Evolutionary conservation across 148 eudicot species (phyloP), one percentile per base, ranked within the genome.

Genomic region (Chenopodium formosanum): DNA sequence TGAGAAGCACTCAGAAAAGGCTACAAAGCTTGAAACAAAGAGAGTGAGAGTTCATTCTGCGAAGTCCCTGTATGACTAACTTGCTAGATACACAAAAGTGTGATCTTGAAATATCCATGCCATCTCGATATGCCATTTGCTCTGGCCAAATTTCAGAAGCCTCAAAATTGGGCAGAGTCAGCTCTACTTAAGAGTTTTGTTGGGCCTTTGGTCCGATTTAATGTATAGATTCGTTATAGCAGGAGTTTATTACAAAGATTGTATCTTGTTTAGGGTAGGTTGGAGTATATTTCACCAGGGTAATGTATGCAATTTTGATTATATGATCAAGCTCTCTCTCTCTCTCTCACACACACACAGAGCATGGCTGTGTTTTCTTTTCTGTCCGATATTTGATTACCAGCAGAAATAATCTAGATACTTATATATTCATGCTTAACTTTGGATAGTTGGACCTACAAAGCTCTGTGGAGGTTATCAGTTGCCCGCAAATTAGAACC

Each of bases 41-140:
- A 86, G 82, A 71, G 67, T 74, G 69, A 90, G 94, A 88, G 89
- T 87, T 74, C 83, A 91, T 77, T 88, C 85, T 47, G 97, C 99
- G 6, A 93, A 95, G 84, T 85, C 90, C 34, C 85, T 95, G 1
- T 95, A 93, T 73, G 97, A 95, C 20, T 94, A 92, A 90, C 37
- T 69, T 29, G 52, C 34, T 44, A 32, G 74, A 63, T 29, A 16
- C 34, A 17, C 34, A 32, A 22, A 4, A 60, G 64, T 11, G 17
- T 16, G 46, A 52, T 52, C 47, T 48, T 11, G n/a, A 80, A 47
- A 48, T 48, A 47, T 40, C 13, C 63, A 25, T 25, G 29, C 22
- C 72, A 4, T 62, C 40, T 40, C 27, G 16, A 69, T 53, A 19
- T 9, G 70, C 56, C 46, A 37, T 56, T 71, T 11, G 71, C 81